Evolutionary conservation across 345 rosid genomes (phyloP).

Genomic region (Physaria fendleri): DNA sequence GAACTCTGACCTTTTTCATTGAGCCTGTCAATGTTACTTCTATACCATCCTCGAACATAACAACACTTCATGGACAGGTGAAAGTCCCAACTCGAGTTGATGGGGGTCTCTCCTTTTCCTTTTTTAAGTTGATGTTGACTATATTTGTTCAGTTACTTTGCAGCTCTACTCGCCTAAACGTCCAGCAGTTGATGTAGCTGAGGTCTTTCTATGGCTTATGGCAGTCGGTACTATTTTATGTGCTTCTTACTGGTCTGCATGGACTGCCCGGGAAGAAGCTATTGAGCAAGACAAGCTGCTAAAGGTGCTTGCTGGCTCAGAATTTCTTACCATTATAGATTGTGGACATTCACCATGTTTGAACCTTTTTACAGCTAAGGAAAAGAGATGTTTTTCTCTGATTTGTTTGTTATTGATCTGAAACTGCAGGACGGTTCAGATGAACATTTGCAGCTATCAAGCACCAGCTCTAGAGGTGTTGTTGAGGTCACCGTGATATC

Average conservation of each 20-base stretch:
- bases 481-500: conserved; percentile 70
- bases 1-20: not conserved
- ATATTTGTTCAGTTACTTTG: conserved; percentile 58
- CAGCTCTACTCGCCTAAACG: conserved; percentile 88
- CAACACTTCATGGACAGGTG: conserved; percentile 39
- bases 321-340: not conserved
- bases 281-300: conserved; percentile 84
- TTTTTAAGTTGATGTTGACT: not conserved
- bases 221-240: conserved; percentile 90
- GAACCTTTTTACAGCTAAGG: not conserved
- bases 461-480: conserved; percentile 49
- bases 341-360: conserved; percentile 9
- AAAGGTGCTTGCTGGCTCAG: conserved; percentile 46
- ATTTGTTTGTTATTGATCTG: not conserved
- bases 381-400: conserved; percentile 3
- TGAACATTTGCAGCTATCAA: conserved; percentile 39
- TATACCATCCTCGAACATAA: not conserved
- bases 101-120: conserved; percentile 8
- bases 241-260: conserved; percentile 95
- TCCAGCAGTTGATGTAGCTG: conserved; percentile 88
- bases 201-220: conserved; percentile 98
- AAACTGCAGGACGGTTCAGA: conserved; percentile 71
- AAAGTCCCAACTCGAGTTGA: conserved; percentile 76
- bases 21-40: not conserved
- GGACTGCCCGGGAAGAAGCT: conserved; percentile 84